Conservation (phyloP, 192 early-diverging fungal species). For the Podila epicladia region DNA sequence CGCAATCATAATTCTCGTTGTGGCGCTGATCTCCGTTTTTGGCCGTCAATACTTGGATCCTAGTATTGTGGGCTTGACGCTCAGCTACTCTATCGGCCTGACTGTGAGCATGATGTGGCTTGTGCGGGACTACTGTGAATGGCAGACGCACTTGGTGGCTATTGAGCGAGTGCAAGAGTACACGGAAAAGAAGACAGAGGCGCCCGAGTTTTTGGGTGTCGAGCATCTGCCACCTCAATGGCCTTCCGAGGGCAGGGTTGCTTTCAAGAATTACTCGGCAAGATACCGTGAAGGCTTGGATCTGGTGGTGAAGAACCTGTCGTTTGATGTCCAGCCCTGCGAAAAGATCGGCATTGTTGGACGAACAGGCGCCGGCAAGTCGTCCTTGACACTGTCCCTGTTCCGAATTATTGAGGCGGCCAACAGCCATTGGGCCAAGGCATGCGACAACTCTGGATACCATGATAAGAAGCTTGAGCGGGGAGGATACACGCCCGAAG, state of each 20-base stretch:
- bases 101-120: slow-evolving; percentile 79
- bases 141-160: slow-evolving; percentile 84
- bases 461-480: slow-evolving; percentile 6
- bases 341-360: slow-evolving; percentile 93
- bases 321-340: slow-evolving; percentile 68
- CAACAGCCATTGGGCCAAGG: slow-evolving; percentile 43
- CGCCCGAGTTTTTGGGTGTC: slow-evolving; percentile 55
- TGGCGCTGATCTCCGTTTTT: slow-evolving; percentile 68
- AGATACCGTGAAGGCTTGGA: slow-evolving; percentile 82
- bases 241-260: slow-evolving; percentile 79
- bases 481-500: slow-evolving; percentile 38
- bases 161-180: slow-evolving; percentile 91
- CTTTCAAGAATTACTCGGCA: slow-evolving; percentile 73
- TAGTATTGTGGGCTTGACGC: slow-evolving; percentile 79
- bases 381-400: slow-evolving; percentile 59
- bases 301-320: slow-evolving; percentile 77
- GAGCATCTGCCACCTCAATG: slow-evolving; percentile 54
- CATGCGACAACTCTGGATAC: slow-evolving; percentile 34
- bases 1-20: slow-evolving; percentile 68
- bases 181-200: slow-evolving; percentile 79
- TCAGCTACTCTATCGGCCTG: slow-evolving; percentile 83
- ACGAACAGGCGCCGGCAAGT: slow-evolving; percentile 69
- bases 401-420: slow-evolving; percentile 62
- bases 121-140: slow-evolving; percentile 72
- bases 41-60: slow-evolving; percentile 64